Evolutionary conservation across 441 rosid species (phyloP).

Genomic region (Populus hybrid): DNA sequence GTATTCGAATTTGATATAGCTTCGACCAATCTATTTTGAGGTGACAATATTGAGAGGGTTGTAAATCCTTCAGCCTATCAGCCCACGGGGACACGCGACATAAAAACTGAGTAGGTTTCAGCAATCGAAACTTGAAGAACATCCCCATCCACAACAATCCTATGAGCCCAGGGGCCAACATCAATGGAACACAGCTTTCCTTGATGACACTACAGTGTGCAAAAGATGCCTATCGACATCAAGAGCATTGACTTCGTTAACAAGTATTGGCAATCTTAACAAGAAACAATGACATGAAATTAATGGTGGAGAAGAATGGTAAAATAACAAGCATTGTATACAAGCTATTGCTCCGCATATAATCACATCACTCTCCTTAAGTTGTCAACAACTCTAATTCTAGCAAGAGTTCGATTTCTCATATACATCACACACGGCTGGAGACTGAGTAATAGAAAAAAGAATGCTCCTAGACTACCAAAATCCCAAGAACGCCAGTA

Average conservation of each 20-base stretch:
- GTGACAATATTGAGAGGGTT: background rate
- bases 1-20: background rate
- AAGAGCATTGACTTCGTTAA: background rate
- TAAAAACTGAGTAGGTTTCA: too few species aligned
- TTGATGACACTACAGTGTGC: background rate
- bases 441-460: slow-evolving; percentile 20
- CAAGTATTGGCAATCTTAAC: background rate
- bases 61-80: background rate
- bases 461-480: slow-evolving; percentile 52
- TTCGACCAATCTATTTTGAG: background rate
- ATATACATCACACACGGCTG: slow-evolving; percentile 37
- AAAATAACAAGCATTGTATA: slow-evolving; percentile 14
- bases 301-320: slow-evolving; percentile 1
- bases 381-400: slow-evolving; percentile 28
- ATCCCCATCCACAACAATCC: background rate
- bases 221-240: background rate
- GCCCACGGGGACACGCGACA: background rate
- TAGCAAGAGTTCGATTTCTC: slow-evolving; percentile 27
- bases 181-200: background rate
- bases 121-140: background rate
- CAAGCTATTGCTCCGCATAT: slow-evolving; percentile 27
- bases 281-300: background rate
- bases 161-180: background rate
- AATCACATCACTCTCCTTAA: slow-evolving; percentile 32
- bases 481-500: slow-evolving; percentile 50